Percentiles rank a stretch among this genome's conserved stretches.
phyloP scores from a whole-genome alignment of 140 eudicot genomes.

The Flaveria floridana region DNA sequence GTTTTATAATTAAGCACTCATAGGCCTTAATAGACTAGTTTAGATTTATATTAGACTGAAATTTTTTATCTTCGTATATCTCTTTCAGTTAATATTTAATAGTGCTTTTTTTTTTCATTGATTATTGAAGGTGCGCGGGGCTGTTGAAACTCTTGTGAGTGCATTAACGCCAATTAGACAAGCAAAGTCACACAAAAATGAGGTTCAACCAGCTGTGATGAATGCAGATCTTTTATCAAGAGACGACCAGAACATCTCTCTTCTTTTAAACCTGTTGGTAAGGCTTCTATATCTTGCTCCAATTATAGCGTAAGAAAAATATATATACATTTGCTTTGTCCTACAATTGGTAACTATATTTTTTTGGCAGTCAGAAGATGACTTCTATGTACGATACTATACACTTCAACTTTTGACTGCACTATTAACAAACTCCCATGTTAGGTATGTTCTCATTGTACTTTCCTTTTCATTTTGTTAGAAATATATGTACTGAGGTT shows the following conservation, averaged over 20 bases:
- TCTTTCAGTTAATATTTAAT: constrained; percentile 8
- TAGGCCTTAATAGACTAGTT: constrained; percentile 1
- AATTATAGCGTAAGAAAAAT: neutral
- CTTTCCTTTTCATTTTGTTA: neutral
- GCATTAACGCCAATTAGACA: constrained; percentile 74
- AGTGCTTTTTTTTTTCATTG: constrained; percentile 19
- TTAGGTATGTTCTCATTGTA: constrained; percentile 48
- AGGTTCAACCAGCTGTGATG: constrained; percentile 80
- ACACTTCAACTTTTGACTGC: constrained; percentile 90
- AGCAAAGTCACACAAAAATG: constrained; percentile 51
- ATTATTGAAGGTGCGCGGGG: constrained; percentile 73
- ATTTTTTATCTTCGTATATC: neutral
- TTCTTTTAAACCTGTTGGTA: constrained; percentile 75
- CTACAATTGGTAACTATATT: constrained; percentile 20
- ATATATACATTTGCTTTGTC: constrained; percentile 3
- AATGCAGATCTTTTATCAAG: constrained; percentile 84
- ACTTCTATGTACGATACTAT: constrained; percentile 86
- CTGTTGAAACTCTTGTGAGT: constrained; percentile 80
- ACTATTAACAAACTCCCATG: constrained; percentile 66
- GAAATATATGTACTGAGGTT: constrained; percentile 19
- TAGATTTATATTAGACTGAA: neutral
- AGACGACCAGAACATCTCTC: constrained; percentile 76
- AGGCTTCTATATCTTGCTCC: constrained; percentile 33
- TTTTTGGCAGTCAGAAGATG: constrained; percentile 77
- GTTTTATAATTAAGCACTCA: neutral